These are phyloP conservation scores for Thyridium curvatum DNA, from an alignment of 2,329 filamentous ascomycete species.

Conservation along the genomic window DNA sequence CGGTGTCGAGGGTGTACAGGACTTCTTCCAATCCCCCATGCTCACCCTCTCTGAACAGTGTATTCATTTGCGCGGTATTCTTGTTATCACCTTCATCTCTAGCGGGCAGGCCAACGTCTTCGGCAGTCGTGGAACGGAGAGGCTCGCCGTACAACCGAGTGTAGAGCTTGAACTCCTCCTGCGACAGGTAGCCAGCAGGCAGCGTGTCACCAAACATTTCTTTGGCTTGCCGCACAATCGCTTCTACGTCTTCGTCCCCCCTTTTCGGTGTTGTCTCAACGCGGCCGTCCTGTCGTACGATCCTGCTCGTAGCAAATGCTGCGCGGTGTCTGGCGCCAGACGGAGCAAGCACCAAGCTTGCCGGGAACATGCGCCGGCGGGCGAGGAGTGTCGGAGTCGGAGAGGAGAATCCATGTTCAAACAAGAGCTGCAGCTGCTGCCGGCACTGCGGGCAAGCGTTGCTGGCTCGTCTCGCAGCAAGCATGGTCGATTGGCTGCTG, in stretches of 20 bases:
- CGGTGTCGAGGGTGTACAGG: conserved; percentile 32
- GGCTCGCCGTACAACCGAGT: conserved; percentile 76
- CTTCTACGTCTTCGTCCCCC: conserved; percentile 41
- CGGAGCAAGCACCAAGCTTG: no score
- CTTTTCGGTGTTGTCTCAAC: not conserved
- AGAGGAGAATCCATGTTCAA: conserved; percentile 5
- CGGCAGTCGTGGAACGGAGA: conserved; percentile 51
- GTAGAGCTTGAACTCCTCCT: conserved; percentile 69
- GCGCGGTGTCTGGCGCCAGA: no score
- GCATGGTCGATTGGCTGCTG: not conserved
- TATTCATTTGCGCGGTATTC: conserved; percentile 22
- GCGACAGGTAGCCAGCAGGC: conserved; percentile 63
- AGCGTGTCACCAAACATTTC: conserved; percentile 72
- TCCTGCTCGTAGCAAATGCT: not conserved
- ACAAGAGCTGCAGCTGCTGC: conserved; percentile 10
- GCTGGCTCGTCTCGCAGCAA: conserved; percentile 2
- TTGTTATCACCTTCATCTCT: conserved; percentile 15
- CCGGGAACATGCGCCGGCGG: not conserved
- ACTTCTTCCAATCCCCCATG: conserved; percentile 58
- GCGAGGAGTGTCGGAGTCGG: not conserved
- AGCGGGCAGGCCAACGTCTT: conserved; percentile 48
- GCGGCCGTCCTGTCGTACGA: not conserved
- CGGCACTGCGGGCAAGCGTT: conserved; percentile 11
- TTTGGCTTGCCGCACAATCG: conserved; percentile 62
- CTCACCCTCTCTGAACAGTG: conserved; percentile 48